Conservation (phyloP, 169 alveolate genomes). For the Plasmodium gaboni region DNA sequence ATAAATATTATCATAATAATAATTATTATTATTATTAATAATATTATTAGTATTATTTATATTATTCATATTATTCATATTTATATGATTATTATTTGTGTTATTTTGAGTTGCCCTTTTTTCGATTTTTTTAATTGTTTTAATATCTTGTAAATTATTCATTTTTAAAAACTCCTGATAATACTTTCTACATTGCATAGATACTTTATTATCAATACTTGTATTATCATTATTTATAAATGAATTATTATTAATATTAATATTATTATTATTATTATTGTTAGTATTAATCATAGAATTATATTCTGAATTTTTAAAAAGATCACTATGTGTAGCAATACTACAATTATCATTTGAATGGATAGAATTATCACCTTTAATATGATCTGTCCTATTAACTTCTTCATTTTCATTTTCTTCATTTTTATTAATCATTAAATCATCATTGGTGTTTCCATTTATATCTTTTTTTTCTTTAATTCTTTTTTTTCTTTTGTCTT, state of each 20-base stretch:
- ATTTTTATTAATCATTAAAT: neutral
- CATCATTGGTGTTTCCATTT: neutral
- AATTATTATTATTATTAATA: constrained; percentile 2
- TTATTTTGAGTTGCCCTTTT: neutral
- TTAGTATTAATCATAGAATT: too few relatives aligned
- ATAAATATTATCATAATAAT: neutral
- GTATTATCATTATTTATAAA: neutral
- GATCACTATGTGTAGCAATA: too few relatives aligned
- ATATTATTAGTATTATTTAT: neutral
- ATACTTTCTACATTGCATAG: constrained; percentile 15
- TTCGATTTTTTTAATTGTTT: neutral
- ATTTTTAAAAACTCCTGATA: constrained; percentile 18
- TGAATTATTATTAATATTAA: neutral
- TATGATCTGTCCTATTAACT: neutral
- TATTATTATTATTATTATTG: neutral
- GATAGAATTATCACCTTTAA: too few relatives aligned
- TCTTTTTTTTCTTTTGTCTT: too few relatives aligned
- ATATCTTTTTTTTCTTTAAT: neutral
- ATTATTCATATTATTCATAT: neutral
- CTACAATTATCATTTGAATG: neutral
- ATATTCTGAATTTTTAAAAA: too few relatives aligned
- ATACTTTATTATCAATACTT: constrained; percentile 8
- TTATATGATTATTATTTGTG: neutral
- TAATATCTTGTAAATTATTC: constrained; percentile 24
- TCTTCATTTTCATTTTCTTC: neutral